These are phyloP conservation scores for Coemansia sp. DNA, from an alignment of 192 early-diverging fungal species.

Conservation along the genomic window DNA sequence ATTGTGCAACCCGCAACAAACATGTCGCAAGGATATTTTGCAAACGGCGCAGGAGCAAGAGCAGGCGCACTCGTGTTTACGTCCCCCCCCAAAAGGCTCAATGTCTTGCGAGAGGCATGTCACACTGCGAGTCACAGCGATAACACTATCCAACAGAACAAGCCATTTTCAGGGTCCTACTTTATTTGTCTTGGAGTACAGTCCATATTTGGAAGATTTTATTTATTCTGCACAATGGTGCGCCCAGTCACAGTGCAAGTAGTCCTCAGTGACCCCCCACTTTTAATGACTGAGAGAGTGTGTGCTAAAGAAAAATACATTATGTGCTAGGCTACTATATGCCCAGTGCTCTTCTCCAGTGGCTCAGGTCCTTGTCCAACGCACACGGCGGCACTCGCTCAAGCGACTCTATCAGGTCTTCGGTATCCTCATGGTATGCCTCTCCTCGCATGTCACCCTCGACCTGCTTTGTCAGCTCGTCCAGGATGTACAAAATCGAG, in stretches of 20 bases:
- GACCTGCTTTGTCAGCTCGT: conserved; percentile 42
- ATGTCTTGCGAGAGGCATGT: neutral
- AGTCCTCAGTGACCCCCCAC: neutral
- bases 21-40: neutral
- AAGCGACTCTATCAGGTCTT: conserved; percentile 31
- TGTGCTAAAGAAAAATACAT: neutral
- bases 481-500: conserved; percentile 29
- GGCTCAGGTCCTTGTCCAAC: conserved; percentile 21
- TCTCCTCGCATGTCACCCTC: conserved; percentile 40
- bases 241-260: conserved; percentile 1
- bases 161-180: neutral
- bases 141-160: neutral
- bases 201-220: neutral
- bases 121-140: neutral
- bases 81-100: neutral
- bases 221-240: neutral
- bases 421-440: conserved; percentile 28
- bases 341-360: conserved; percentile 29
- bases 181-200: neutral
- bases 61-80: neutral
- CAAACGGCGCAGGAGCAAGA: neutral
- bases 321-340: neutral
- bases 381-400: conserved; percentile 35
- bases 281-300: neutral
- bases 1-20: neutral